These are phyloP conservation scores for Periconia digitata DNA, from an alignment of 2,329 filamentous ascomycete genomes.

Conservation along the genomic window DNA sequence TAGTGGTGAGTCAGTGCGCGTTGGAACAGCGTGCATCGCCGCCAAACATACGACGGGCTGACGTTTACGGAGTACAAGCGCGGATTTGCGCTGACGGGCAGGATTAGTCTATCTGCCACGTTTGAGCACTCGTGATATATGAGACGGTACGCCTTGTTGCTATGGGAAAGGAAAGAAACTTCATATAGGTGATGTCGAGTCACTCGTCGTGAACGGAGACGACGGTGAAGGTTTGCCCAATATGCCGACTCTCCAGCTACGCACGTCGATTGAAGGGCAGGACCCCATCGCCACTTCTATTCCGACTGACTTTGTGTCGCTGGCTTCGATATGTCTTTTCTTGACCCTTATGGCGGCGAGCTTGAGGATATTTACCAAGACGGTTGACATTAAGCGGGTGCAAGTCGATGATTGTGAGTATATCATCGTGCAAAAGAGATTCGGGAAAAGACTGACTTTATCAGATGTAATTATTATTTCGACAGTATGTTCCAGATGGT, in stretches of 20 bases:
- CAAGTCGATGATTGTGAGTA: constrained; percentile 16
- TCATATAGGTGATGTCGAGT: background rate
- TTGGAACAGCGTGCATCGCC: too few relatives aligned
- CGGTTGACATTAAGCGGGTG: constrained; percentile 5
- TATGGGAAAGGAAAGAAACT: background rate
- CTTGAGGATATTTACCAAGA: constrained; percentile 10
- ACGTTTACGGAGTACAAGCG: background rate
- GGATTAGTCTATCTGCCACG: background rate
- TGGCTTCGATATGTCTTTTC: constrained; percentile 15
- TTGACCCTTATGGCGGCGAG: constrained; percentile 9
- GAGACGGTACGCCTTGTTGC: background rate
- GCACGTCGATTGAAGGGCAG: constrained; percentile 2
- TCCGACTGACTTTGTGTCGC: constrained; percentile 8
- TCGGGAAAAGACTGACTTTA: background rate
- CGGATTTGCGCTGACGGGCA: background rate
- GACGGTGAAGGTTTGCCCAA: background rate
- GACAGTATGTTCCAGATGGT: background rate
- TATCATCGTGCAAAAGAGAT: background rate
- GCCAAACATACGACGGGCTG: background rate
- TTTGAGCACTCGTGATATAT: background rate
- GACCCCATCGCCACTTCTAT: constrained; percentile 3
- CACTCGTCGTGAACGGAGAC: background rate
- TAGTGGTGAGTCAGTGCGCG: background rate
- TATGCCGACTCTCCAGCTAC: background rate
- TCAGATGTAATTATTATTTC: constrained; percentile 10